Evolutionary conservation across 2,329 filamentous ascomycete genomes (phyloP), one percentile per base, ranked within the genome.

Genomic region (Neonectria faginata): DNA sequence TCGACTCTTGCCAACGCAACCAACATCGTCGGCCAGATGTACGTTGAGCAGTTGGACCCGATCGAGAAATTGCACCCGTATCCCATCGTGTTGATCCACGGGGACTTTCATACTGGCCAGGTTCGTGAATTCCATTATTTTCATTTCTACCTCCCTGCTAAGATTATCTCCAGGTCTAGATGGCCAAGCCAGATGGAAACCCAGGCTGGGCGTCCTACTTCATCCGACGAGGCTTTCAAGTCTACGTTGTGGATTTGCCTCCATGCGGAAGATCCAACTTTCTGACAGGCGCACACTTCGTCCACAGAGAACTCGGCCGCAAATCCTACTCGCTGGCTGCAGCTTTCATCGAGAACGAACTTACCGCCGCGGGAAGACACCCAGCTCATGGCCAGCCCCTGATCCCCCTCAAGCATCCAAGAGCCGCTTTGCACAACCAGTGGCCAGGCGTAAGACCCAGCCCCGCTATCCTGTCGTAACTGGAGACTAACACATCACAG

Each of bases 171-270:
- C 4, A 81, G 78, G 71, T 80, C 52, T 83, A 79, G 78, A 70
- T 81, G 14, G 80, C 80, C 41, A 86, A 83, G 18, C 83, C 85
- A 6, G 83, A 86, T 59, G 78, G 79, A 14, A 69, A 76, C 2
- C 75, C 76, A 1, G 83, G 83, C 9, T 86, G 83, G 83, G 80
- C 82, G 0, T 78, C 79, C 0, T 81, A 74, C 57, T 85, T 86
- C 51, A 68, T 83, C 1, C 67, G 68, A 0, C 67, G 76, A 25
- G 83, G 83, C 3, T 81, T 81, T 53, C 73, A 73, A 2, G 79
- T 86, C 10, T 83, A 81, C 62, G 62, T 84, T 8, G 75, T 80
- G 5, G 82, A 85, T 56, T 73, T 82, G 11, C 78, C 82, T 8
- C 75, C 75, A 0, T 76, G 75, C 5, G 82, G 82, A 1, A 78